Evolutionary conservation across 2,329 filamentous ascomycete species (phyloP), one percentile per base, ranked within the genome.

Genomic region (Pseudocercospora pini-densiflorae): DNA sequence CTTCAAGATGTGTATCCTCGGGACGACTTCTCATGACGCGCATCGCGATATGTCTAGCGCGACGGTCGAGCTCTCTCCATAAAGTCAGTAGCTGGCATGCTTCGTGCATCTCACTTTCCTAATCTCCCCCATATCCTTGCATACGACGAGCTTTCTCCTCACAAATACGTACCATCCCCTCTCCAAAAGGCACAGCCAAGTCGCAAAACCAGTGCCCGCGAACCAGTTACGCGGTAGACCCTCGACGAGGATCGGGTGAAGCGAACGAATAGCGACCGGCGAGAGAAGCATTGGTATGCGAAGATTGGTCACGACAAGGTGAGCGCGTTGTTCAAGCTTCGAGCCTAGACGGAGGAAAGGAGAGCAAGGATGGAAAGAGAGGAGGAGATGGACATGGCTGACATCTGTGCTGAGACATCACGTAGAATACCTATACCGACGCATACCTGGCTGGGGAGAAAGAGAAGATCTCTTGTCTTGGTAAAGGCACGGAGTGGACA

Each of bases 101-200:
- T 51, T 51, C 47, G 47, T 27, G 47, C 24, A 51, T 55, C 51
- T 27, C 51, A 55, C 43, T 24, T 12, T 24, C 14, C 59, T 49
- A n/a, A 14, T 24, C 40, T 53, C 53, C 51, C 49, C 62, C 62
- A 60, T 64, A 57, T 61, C 62, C 62, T 53, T 33, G 62, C 55
- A 43, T 57, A 31, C 51, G 7, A 55, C 51, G 51, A 31, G 51
- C 51, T 49, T 59, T 64, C 62, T 64, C 62, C 62, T 64, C 62
- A 62, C 60, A 51, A 64, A 33, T 64, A 64, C 62, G 54, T 64
- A 60, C 29, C 59, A 27, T 59, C 62, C 62, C 62, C 62, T 64
- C 62, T 60, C 61, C 27, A 31, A 9, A 27, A 21, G 24, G 51
- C 23, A 55, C 51, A 55, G 51, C 51, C 51, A 55, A 51, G 47